Base-by-base conservation (phyloP, 2,329 filamentous ascomycete species). In the Ophiostoma piceae region DNA sequence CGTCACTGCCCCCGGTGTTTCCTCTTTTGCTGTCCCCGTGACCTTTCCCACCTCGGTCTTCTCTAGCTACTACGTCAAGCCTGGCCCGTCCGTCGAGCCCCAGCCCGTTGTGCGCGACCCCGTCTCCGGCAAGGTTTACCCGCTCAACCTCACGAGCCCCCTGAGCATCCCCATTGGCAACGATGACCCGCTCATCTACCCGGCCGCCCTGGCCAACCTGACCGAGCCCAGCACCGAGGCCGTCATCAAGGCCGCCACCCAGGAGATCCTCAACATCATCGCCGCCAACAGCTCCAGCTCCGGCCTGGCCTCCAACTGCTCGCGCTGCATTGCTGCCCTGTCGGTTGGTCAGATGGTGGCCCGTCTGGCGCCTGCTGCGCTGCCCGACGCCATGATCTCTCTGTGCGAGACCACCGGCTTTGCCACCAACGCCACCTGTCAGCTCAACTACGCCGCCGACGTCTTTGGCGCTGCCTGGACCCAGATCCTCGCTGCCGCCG, bases 401-500 rank as follows among this genome's bases (percentile, higher is more conserved):
- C 76, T 87, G 1, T 88, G 85, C 76, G 79, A 83, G 71, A 75
- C 77, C 14, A 84, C 80, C 12, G 74, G 76, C 7, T 84, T 85
- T 70, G 76, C 79, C n/a, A 79, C 81, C 0, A 82, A 83, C 71
- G 74, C 77, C 12, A 79, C 79, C 0, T 88, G 86, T 73, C 77
- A 80, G 68, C 77, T 80, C 29, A 80, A 79, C 60, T 88, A 83
- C 71, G 77, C 79, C 1, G 79, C 80, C 2, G 76, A 78, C 19
- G 83, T 78, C 19, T 85, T 83, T 72, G 85, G 86, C 22, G 82
- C 83, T 0, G 80, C 85, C 69, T 87, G 84, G 84, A 85, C 85
- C 4, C 85, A 88, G 73, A 79, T 88, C 1, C 77, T 88, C 41
- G 80, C 82, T 2, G 78, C 82, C 62, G 84, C 84, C 8, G 80